Base-by-base conservation (phyloP, 306 rosid genomes). In the Fragaria vesca region DNA sequence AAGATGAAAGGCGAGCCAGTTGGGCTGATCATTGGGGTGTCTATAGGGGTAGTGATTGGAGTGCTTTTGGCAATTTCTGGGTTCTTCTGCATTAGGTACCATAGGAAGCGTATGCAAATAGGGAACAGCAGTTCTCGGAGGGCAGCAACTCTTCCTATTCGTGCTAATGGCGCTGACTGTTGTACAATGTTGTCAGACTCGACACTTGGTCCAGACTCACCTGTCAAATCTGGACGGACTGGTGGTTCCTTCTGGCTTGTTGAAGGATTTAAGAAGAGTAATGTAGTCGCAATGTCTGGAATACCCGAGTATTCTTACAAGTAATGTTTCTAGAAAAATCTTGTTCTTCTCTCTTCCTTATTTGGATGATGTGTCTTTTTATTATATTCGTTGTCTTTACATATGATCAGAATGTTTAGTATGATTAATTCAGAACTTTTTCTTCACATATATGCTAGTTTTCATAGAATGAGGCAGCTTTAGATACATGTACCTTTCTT, bases 81-180 rank as follows among this genome's bases (percentile, higher is more conserved):
- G 21, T 81, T 96, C 66, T 86, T 96, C 48, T 93, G 99, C 84
- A 36, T 96, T 71, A 85, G 90, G 76, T 96, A 90, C 78, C 99
- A 93, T 21, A 82, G 97, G 78, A 93, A 85, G 85, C 86, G 90
- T 3, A 88, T 97, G 0, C 98, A 96, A 88, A 93, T 96, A n/a
- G 99, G 98, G 36, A 96, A 86, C 86, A 96, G 97, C 86, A 96
- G 99, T 86, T 93, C 98, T 28, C 76, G 96, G 86, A 86, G 97
- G 74, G 93, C 99, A 3, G 92, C 96, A 12, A 83, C 96, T 5
- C 76, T 93, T 78, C 97, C 99, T 9, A 96, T 96, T 45, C 97
- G 99, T 1, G 80, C 91, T 66, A 93, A 93, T 78, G 99, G 98
- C 20, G 93, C 86, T n/a, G 97, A 93, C 77, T 87, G 97, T 62